Conservation (phyloP, 2,329 filamentous ascomycete genomes). For the Fusarium staphyleae region DNA sequence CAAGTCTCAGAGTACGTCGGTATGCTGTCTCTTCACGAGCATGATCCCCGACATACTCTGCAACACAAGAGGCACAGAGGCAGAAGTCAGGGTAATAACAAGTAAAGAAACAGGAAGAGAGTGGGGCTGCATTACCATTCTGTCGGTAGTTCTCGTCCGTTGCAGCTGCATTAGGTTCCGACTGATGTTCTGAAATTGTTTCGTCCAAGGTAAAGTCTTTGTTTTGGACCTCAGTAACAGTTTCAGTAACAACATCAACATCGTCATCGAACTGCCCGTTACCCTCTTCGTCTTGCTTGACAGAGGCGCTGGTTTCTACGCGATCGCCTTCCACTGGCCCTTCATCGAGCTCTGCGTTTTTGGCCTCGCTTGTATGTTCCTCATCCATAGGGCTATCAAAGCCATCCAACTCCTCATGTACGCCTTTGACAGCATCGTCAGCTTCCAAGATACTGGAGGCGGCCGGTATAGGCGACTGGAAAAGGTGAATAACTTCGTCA, state of each 20-base stretch:
- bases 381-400: constrained; percentile 39
- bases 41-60: constrained; percentile 27
- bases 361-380: constrained; percentile 22
- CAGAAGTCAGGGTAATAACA: constrained; percentile 34
- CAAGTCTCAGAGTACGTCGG: constrained; percentile 11
- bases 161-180: constrained; percentile 11
- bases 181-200: constrained; percentile 10
- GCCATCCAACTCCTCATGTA: constrained; percentile 36
- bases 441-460: constrained; percentile 24
- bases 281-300: neutral
- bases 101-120: constrained; percentile 10
- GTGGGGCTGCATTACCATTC: constrained; percentile 38
- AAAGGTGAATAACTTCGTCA: constrained; percentile 51
- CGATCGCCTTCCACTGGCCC: constrained; percentile 32
- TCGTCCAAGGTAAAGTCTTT: constrained; percentile 5
- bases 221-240: constrained; percentile 19
- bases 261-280: constrained; percentile 1
- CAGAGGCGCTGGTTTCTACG: neutral
- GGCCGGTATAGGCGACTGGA: constrained; percentile 41
- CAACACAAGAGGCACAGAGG: constrained; percentile 25
- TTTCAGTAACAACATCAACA: constrained; percentile 10
- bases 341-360: constrained; percentile 23
- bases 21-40: constrained; percentile 27
- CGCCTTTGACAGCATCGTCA: constrained; percentile 23
- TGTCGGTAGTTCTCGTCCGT: constrained; percentile 20